Percentiles rank a stretch among this genome's conserved stretches.
Conservation (phyloP, 1,284 basidiomycete genomes). For the Cryptococcus sp. region DNA sequence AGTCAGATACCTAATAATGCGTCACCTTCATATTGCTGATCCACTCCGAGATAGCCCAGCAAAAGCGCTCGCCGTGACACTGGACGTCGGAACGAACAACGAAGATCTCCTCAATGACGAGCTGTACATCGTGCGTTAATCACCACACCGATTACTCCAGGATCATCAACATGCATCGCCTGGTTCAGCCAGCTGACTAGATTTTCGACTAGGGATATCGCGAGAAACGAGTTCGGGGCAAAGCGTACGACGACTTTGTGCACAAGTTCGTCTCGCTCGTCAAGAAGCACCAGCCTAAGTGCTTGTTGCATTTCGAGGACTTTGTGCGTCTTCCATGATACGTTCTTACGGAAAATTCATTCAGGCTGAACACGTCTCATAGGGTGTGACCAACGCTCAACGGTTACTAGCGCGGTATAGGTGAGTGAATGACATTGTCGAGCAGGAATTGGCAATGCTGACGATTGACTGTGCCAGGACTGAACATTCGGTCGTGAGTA, state of each 20-base stretch:
- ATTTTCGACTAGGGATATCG: constrained; percentile 34
- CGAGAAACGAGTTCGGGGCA: constrained; percentile 40
- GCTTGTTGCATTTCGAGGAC: constrained; percentile 48
- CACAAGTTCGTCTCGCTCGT: constrained; percentile 46
- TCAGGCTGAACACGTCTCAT: constrained; percentile 1
- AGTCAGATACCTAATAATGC: constrained; percentile 4
- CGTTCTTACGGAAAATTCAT: background rate
- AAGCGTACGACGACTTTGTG: constrained; percentile 43
- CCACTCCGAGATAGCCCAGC: constrained; percentile 20
- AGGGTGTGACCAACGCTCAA: constrained; percentile 63
- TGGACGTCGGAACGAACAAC: constrained; percentile 67
- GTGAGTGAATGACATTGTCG: constrained; percentile 14
- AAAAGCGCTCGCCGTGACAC: constrained; percentile 62
- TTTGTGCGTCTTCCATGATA: constrained; percentile 24
- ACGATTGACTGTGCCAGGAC: constrained; percentile 47
- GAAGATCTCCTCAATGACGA: constrained; percentile 39
- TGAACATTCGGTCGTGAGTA: constrained; percentile 66
- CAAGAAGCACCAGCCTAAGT: constrained; percentile 38
- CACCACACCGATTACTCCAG: background rate
- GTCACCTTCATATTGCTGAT: background rate
- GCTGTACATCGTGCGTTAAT: constrained; percentile 38
- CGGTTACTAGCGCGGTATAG: constrained; percentile 58
- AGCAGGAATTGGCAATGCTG: constrained; percentile 11
- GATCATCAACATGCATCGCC: background rate
- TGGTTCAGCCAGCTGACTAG: background rate